phyloP scores from a whole-genome alignment of 2,329 filamentous ascomycete species.

The Pseudogymnoascus sp. region DNA sequence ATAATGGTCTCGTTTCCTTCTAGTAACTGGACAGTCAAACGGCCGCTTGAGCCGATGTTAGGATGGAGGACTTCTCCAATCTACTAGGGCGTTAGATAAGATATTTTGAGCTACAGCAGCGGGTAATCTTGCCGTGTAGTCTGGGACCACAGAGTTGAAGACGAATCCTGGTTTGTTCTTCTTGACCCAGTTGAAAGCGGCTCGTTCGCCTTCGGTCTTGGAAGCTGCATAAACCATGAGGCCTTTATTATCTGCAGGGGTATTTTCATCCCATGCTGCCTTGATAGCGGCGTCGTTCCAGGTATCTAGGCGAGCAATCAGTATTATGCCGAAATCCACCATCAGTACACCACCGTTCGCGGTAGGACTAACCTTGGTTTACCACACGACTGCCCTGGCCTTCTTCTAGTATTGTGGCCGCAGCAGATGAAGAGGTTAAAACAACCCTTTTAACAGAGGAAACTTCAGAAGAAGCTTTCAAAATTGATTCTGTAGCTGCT shows the following conservation, averaged over 20 bases:
- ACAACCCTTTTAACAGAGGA: conserved; percentile 1
- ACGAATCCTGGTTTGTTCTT: background rate
- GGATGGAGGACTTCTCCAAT: background rate
- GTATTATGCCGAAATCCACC: background rate
- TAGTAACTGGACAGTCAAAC: too few relatives aligned
- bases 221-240: background rate
- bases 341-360: too few relatives aligned
- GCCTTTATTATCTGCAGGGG: background rate
- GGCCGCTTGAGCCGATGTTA: too few relatives aligned
- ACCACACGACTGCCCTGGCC: background rate
- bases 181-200: background rate
- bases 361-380: background rate
- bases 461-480: background rate
- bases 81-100: background rate
- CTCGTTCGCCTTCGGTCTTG: background rate
- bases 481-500: background rate
- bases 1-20: too few relatives aligned
- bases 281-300: background rate
- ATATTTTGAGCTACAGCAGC: too few relatives aligned
- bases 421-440: background rate
- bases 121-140: background rate
- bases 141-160: background rate
- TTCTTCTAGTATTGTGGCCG: background rate
- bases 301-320: background rate
- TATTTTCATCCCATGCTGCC: background rate